These are phyloP conservation scores for Xylaria multiplex DNA, from an alignment of 2,329 filamentous ascomycete species.

Conservation along the genomic window DNA sequence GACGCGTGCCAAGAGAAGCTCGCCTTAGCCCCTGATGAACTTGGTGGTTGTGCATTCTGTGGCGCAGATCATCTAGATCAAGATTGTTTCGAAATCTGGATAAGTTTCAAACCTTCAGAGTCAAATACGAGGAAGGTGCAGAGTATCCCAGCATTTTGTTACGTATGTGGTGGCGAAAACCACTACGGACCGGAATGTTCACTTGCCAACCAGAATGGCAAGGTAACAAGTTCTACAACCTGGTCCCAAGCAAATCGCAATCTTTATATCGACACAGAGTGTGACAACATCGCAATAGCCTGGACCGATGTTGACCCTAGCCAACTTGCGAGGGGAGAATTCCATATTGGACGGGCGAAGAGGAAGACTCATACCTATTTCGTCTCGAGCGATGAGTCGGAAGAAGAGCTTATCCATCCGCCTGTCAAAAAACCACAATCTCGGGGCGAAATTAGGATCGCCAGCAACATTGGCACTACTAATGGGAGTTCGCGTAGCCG, in stretches of 20 bases:
- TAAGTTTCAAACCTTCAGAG: constrained; percentile 59
- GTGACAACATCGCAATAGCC: constrained; percentile 53
- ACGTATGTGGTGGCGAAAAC: constrained; percentile 62
- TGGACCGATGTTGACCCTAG: constrained; percentile 38
- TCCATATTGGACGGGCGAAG: constrained; percentile 46
- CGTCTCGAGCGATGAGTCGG: constrained; percentile 49
- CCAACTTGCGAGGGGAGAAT: constrained; percentile 28
- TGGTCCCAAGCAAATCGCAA: constrained; percentile 63
- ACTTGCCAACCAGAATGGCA: constrained; percentile 41
- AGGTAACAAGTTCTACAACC: constrained; percentile 53
- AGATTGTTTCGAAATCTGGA: constrained; percentile 70
- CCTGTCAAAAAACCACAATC: constrained; percentile 40
- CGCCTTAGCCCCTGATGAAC: constrained; percentile 60
- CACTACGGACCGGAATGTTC: constrained; percentile 69
- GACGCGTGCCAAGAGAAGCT: constrained; percentile 67
- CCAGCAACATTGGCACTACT: constrained; percentile 43
- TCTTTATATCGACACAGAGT: constrained; percentile 60
- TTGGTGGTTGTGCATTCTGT: constrained; percentile 70
- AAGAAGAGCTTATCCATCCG: constrained; percentile 47
- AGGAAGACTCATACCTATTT: constrained; percentile 47
- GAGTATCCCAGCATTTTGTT: constrained; percentile 63
- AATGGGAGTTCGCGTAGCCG: constrained; percentile 23
- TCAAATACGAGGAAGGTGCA: constrained; percentile 59
- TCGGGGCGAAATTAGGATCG: constrained; percentile 45
- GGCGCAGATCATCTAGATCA: constrained; percentile 67